phyloP scores from a whole-genome alignment of 306 rosid species.

The Aeschynomene evenia region DNA sequence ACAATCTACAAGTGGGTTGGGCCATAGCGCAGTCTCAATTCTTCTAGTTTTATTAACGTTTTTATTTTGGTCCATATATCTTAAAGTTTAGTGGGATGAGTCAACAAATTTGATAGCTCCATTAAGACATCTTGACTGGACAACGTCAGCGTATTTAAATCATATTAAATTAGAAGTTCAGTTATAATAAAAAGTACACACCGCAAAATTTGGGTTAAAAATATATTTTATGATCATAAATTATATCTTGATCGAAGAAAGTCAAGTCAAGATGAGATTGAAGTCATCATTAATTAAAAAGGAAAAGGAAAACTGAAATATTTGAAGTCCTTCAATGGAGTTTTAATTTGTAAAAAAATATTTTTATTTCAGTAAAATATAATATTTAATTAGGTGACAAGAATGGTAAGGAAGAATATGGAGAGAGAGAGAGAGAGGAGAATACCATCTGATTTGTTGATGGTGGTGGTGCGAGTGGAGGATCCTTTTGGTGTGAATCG shows the following conservation, averaged over 20 bases:
- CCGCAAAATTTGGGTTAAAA: neutral
- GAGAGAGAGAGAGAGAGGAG: too few species aligned
- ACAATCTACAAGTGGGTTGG: too few species aligned
- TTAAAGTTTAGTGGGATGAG: neutral
- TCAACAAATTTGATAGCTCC: neutral
- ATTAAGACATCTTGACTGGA: neutral
- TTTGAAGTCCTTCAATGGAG: neutral
- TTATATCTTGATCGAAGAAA: neutral
- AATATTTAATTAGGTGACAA: neutral
- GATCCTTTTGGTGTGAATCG: slow-evolving; percentile 30
- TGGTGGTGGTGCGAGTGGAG: slow-evolving; percentile 12
- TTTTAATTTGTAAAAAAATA: neutral
- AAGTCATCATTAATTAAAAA: neutral
- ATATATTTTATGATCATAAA: neutral
- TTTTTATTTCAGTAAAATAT: neutral
- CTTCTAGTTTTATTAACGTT: too few species aligned
- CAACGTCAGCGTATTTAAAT: neutral
- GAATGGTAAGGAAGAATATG: too few species aligned
- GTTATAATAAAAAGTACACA: neutral
- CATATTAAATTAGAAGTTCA: neutral
- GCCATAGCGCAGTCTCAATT: too few species aligned
- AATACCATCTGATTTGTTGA: slow-evolving; percentile 34
- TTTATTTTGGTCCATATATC: neutral
- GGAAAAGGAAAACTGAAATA: neutral
- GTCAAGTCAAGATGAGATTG: neutral